A percentile compares a stretch with the other conserved stretches of the same genome.
phyloP scores from a whole-genome alignment of 2,329 filamentous ascomycete genomes.

The Teratosphaeria viscida region DNA sequence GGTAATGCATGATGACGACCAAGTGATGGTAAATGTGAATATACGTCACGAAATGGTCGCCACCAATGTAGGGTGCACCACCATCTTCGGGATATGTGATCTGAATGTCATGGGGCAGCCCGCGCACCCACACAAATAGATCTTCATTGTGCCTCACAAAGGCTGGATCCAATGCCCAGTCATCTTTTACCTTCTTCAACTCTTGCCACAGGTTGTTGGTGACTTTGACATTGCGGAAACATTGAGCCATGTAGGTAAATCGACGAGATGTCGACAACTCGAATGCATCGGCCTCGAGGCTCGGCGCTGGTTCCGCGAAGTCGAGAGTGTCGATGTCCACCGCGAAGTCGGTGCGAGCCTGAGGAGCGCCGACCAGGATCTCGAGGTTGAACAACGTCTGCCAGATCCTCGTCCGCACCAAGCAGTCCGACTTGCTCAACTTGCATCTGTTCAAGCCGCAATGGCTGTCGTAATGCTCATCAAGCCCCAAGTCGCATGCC shows the following conservation, averaged over 20 bases:
- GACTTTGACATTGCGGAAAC: slow-evolving; percentile 65
- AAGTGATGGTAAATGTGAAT: slow-evolving; percentile 84
- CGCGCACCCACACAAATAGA: slow-evolving; percentile 65
- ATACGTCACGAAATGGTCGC: slow-evolving; percentile 80
- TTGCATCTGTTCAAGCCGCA: slow-evolving; percentile 59
- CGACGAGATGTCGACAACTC: slow-evolving; percentile 74
- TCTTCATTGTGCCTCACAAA: slow-evolving; percentile 69
- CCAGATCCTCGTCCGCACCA: slow-evolving; percentile 80
- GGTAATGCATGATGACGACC: slow-evolving; percentile 73
- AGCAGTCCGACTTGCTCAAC: slow-evolving; percentile 61
- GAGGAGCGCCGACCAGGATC: slow-evolving; percentile 84
- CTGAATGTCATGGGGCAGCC: slow-evolving; percentile 67
- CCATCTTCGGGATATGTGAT: slow-evolving; percentile 69
- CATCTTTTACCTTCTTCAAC: slow-evolving; percentile 63
- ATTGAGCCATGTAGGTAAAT: slow-evolving; percentile 68
- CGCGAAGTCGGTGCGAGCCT: slow-evolving; percentile 67
- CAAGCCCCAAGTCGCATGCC: slow-evolving; percentile 80
- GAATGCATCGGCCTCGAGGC: slow-evolving; percentile 58
- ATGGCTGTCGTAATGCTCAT: slow-evolving; percentile 77
- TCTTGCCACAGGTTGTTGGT: slow-evolving; percentile 67
- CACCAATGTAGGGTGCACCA: slow-evolving; percentile 64
- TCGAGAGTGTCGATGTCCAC: slow-evolving; percentile 69
- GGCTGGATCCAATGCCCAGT: slow-evolving; percentile 79
- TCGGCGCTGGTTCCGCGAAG: slow-evolving; percentile 53
- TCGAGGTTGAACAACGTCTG: slow-evolving; percentile 78